Evolutionary conservation across 2,329 filamentous ascomycete genomes (phyloP), one percentile per base, ranked within the genome.

Genomic region (Bimuria novae-zelandiae): DNA sequence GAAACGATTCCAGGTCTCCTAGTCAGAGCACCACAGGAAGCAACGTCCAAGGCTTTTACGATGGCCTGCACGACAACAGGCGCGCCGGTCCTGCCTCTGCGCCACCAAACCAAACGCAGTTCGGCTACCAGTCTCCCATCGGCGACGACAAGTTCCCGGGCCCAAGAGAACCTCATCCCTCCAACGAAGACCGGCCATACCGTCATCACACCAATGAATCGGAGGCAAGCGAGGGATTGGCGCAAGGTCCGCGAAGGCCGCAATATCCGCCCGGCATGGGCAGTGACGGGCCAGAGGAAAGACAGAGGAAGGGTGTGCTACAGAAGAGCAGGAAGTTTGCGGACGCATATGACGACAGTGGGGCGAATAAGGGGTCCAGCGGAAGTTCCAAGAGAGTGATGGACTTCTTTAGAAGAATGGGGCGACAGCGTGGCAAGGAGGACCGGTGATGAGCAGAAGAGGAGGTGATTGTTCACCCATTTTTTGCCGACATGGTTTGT

Each of bases 341-440:
- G 1, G 92, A 97, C 65, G 91, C 89, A 1, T 97, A 96, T 71
- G 91, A 96, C 55, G 84, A 86, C 32, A 55, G 60, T 46, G 62
- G 60, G 11, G 62, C 57, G n/a, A 69, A 68, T 56, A 70, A 70
- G 60, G 65, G 64, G 30, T 64, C 61, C 39, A 64, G 62, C 4
- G 93, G 93, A 39, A 95, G 89, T 73, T 93, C 87, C 12, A 88
- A 92, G 72, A 87, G 91, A 70, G 94, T 99, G 33, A 97, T 99
- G 92, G 93, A 99, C 77, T 96, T 97, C 75, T 99, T 99, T 80
- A 84, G 94, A 64, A 84, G 92, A 72, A 84, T 92, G 71, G 90
- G 89, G 51, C 91, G 88, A 77, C 90, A 87, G 63, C 81, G 89
- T 21, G 61, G 54, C 7, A 65, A 54, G 45, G 61, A 66, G 36